phyloP scores from a whole-genome alignment of 768 basidiomycete genomes.

The Filobasidium wieringae region DNA sequence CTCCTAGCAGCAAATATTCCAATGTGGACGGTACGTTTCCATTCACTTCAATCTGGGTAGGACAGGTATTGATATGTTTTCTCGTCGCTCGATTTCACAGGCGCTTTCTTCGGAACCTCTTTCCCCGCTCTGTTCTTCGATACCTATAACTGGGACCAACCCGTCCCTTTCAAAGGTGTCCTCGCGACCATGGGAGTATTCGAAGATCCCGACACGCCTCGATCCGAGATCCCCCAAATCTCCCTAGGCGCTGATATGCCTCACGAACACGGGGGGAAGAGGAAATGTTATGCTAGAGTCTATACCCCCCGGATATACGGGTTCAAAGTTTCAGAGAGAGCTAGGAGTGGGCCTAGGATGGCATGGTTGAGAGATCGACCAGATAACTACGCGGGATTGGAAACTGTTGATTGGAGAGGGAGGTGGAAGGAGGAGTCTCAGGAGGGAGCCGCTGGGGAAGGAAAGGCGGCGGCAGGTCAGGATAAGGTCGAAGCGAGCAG shows the following conservation, averaged over 20 bases:
- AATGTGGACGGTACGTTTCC: constrained; percentile 79
- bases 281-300: constrained; percentile 67
- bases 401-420: constrained; percentile 80
- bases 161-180: constrained; percentile 64
- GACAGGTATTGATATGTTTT: background rate
- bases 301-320: constrained; percentile 92
- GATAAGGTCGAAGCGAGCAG: background rate
- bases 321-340: constrained; percentile 90
- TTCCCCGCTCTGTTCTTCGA: constrained; percentile 97
- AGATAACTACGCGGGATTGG: constrained; percentile 63
- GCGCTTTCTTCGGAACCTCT: constrained; percentile 99
- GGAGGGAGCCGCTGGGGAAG: background rate
- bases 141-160: constrained; percentile 86
- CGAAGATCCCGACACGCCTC: no score
- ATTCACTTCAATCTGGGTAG: background rate
- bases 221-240: no score
- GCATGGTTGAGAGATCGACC: constrained; percentile 87
- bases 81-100: constrained; percentile 44
- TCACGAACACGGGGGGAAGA: constrained; percentile 51
- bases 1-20: constrained; percentile 88
- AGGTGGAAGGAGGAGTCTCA: constrained; percentile 48
- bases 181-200: constrained; percentile 41
- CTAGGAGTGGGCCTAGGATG: constrained; percentile 92
- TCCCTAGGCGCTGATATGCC: background rate
- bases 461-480: background rate